Base-by-base conservation (phyloP, 2,329 filamentous ascomycete genomes). In the Exophiala spinifera region DNA sequence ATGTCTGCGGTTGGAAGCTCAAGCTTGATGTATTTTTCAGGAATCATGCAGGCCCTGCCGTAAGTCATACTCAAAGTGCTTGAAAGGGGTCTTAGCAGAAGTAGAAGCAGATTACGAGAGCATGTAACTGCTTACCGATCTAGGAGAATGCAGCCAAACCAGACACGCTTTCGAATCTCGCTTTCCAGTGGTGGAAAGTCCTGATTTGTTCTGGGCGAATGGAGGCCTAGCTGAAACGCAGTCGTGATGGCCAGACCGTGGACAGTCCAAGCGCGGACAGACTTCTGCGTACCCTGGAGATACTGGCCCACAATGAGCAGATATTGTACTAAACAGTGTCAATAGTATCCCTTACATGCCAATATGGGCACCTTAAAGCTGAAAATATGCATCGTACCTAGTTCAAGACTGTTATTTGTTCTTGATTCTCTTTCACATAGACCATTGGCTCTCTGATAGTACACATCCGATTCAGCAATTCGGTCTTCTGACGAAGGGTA, bases 171-270 rank as follows among this genome's bases (percentile, higher is more conserved):
- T 7, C 78, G 66, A 2, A 74, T 73, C 60, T 81, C 79, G 2
- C 69, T 67, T 37, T 80, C 74, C 0, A 78, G 46, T 0, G 71
- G 67, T 0, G 71, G 61, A 39, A 76, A 74, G 0, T 64, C 56
- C 5, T 60, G 63, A 0, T 69, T 66, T 0, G 72, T 69, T 17
- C 74, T 63, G 2, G 64, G 64, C 0, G 74, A 79, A 54, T 82
- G 79, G 0, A 82, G 63, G 0, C 80, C 79, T 1, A 83, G 66
- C 25, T 79, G 74, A 21, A 79, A 67, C 0, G 79, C 79, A 0
- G 75, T 74, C 54, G 74, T 77, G 2, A 81, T 73, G 0, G 78
- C 74, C 0, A 82, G 68, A 0, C 80, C 79, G 56, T 82, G 80
- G 0, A 77, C 70, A 0, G 72, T 77, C 79, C 79, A 83, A 1